A percentile compares a stretch with the other conserved stretches of the same genome.
Evolutionary conservation across 257 asterid species (phyloP).

Genomic region (Solanum okadae): DNA sequence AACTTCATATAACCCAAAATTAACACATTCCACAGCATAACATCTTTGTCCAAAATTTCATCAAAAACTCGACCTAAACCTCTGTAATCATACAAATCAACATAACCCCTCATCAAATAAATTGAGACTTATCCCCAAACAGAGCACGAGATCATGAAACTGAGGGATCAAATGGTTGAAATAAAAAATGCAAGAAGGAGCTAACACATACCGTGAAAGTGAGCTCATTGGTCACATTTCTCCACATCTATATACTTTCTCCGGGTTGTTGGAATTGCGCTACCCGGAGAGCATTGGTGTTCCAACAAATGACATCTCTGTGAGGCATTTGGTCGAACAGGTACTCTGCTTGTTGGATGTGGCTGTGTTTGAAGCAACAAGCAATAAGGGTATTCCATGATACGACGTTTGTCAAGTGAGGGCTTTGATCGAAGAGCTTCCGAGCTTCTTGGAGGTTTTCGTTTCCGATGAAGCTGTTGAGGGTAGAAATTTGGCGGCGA

Average conservation of each 20-base stretch:
- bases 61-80: background rate
- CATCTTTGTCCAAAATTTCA: background rate
- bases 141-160: background rate
- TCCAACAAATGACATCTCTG: slow-evolving; percentile 21
- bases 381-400: slow-evolving; percentile 62
- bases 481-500: background rate
- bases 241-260: background rate
- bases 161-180: background rate
- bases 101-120: background rate
- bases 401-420: slow-evolving; percentile 23
- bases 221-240: slow-evolving; percentile 1
- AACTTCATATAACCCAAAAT: background rate
- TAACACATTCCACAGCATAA: background rate
- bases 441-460: background rate
- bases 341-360: slow-evolving; percentile 23
- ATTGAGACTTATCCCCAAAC: background rate
- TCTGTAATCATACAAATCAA: background rate
- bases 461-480: background rate
- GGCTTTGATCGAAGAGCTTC: background rate
- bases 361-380: slow-evolving; percentile 42
- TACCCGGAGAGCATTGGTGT: slow-evolving; percentile 11
- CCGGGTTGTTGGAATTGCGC: background rate
- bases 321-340: slow-evolving; percentile 40
- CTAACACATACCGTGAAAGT: background rate
- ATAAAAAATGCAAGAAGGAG: background rate